Conservation (phyloP, 2,329 filamentous ascomycete genomes). For the Apiospora phragmitis region DNA sequence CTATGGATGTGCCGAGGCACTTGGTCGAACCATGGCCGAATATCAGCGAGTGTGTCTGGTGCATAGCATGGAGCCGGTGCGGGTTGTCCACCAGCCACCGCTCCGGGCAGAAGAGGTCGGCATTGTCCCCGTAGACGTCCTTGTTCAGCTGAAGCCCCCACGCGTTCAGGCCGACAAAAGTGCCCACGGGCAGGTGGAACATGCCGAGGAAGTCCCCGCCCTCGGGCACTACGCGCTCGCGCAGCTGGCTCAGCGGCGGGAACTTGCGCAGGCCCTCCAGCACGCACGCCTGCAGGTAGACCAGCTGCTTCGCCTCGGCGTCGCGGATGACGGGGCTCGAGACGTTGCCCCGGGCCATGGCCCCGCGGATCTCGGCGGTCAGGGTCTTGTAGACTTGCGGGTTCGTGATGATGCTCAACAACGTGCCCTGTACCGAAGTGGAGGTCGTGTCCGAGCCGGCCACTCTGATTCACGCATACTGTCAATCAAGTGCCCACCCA, state of each 20-base stretch:
- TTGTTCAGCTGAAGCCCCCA: conserved; percentile 33
- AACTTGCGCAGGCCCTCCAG: conserved; percentile 36
- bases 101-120: conserved; percentile 42
- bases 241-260: conserved; percentile 28
- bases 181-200: conserved; percentile 37
- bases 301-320: conserved; percentile 28
- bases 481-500: no score
- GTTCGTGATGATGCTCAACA: conserved; percentile 47
- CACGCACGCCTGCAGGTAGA: conserved; percentile 33
- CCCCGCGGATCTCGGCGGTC: conserved; percentile 42
- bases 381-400: conserved; percentile 43
- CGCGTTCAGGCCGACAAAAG: conserved; percentile 36
- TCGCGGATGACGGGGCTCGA: conserved; percentile 28
- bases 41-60: conserved; percentile 35
- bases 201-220: conserved; percentile 29
- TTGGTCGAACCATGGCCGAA: conserved; percentile 40
- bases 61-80: conserved; percentile 30
- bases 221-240: conserved; percentile 24
- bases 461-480: neutral
- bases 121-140: conserved; percentile 35
- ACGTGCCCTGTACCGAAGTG: conserved; percentile 44
- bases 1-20: neutral
- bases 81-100: conserved; percentile 41
- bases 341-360: conserved; percentile 24
- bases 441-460: conserved; percentile 50